Conservation (phyloP, 768 basidiomycete genomes). For the Hemileccinum rubropunctum region DNA sequence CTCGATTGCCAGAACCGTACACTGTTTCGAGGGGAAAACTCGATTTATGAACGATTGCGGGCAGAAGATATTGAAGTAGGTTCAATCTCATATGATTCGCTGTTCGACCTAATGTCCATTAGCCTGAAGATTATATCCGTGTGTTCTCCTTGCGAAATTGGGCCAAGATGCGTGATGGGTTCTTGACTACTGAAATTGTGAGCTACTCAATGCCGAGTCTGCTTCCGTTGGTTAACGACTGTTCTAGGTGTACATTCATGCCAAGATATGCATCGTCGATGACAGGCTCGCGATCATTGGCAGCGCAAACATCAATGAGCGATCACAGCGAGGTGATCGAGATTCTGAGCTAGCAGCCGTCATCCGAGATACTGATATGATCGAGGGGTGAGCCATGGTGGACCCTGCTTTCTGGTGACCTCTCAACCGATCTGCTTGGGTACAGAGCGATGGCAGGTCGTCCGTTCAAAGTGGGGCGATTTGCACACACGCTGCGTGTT, state of each 20-base stretch:
- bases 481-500: conserved; percentile 90
- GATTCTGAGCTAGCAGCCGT: conserved; percentile 95
- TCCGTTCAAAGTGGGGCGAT: conserved; percentile 94
- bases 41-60: conserved; percentile 82
- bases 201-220: conserved; percentile 8
- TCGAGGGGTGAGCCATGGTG: conserved; percentile 67
- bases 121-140: conserved; percentile 92
- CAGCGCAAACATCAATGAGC: conserved; percentile 97
- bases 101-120: conserved; percentile 1
- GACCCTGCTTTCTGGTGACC: not conserved
- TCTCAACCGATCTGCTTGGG: conserved; percentile 1
- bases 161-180: conserved; percentile 84
- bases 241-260: conserved; percentile 82
- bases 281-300: conserved; percentile 93
- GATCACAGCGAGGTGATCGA: conserved; percentile 92
- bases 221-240: conserved; percentile 8
- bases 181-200: conserved; percentile 86
- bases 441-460: conserved; percentile 87
- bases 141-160: conserved; percentile 92
- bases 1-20: conserved; percentile 93
- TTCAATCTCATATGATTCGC: not conserved
- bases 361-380: conserved; percentile 96
- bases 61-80: conserved; percentile 86
- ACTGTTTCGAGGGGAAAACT: conserved; percentile 83
- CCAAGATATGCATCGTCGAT: conserved; percentile 74